Conservation (phyloP, 2,329 filamentous ascomycete species). For the Exutisphaerella laricina region DNA sequence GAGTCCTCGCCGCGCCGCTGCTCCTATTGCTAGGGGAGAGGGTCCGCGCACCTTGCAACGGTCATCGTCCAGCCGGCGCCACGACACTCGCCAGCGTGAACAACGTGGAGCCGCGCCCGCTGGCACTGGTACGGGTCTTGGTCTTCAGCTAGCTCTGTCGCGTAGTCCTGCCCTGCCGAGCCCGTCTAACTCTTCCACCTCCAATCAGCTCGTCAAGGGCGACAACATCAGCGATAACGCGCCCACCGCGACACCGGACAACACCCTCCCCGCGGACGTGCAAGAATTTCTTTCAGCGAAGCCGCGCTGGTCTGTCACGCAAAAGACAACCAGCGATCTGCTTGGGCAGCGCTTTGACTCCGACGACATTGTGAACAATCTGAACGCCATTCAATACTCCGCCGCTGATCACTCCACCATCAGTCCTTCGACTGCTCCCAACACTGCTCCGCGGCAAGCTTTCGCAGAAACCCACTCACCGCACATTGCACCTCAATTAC, state of each 20-base stretch:
- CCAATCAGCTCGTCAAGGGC: conserved; percentile 1
- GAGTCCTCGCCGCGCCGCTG: neutral
- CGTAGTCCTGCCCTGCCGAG: conserved; percentile 4
- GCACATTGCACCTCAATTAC: conserved; percentile 8
- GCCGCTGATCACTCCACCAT: conserved; percentile 12
- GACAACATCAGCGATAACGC: conserved; percentile 1
- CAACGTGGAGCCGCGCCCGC: neutral
- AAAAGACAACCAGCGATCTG: conserved; percentile 32
- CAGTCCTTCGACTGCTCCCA: conserved; percentile 3
- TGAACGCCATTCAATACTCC: conserved; percentile 31
- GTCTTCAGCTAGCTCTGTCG: no score
- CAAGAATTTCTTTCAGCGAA: conserved; percentile 7
- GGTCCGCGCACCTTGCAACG: conserved; percentile 5
- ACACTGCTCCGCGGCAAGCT: conserved; percentile 11
- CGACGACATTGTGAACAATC: conserved; percentile 34
- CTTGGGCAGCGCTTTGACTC: conserved; percentile 39
- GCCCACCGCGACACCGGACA: conserved; percentile 4
- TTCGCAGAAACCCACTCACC: conserved; percentile 9
- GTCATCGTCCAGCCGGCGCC: neutral
- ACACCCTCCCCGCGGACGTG: conserved; percentile 2
- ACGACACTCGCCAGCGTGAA: neutral
- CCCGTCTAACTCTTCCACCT: conserved; percentile 3
- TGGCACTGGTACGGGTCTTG: neutral
- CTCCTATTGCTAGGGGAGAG: neutral
- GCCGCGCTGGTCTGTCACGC: conserved; percentile 28